Conservation (phyloP, 2,329 filamentous ascomycete genomes). For the Fusarium caatingaense region DNA sequence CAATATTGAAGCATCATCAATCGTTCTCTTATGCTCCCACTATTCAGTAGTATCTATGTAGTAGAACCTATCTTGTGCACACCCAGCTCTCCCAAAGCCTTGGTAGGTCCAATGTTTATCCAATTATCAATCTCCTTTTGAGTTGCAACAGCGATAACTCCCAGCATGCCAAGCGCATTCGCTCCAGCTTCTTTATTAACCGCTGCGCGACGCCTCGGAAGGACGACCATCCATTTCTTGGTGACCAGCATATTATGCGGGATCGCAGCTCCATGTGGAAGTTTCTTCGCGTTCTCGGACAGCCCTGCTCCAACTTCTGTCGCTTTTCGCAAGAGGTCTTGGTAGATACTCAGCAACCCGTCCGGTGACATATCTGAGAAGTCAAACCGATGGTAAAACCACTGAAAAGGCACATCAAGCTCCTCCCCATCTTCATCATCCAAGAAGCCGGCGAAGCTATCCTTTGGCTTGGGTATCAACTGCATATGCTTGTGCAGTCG, state of each 20-base stretch:
- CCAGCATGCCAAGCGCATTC: constrained; percentile 2
- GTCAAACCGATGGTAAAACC: background rate
- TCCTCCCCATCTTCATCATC: accelerated
- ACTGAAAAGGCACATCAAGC: background rate
- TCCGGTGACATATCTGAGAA: no score
- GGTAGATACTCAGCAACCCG: no score
- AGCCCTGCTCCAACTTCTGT: background rate
- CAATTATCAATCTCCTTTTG: background rate
- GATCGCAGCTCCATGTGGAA: background rate
- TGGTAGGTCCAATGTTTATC: background rate
- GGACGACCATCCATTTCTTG: background rate
- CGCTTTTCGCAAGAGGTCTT: background rate
- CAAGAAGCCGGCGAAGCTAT: background rate
- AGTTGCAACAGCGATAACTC: background rate
- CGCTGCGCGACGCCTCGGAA: background rate
- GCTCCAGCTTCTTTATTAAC: background rate
- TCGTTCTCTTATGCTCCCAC: no score
- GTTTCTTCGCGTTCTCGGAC: background rate
- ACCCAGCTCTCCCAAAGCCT: background rate
- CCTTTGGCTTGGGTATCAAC: background rate
- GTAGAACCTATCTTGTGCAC: background rate
- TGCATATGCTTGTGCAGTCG: constrained; percentile 14
- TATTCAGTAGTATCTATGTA: no score
- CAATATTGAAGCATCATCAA: no score
- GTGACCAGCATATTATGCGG: constrained; percentile 3